Conservation (phyloP, 352 stramenopile genomes). For the Lagenidium giganteum region DNA sequence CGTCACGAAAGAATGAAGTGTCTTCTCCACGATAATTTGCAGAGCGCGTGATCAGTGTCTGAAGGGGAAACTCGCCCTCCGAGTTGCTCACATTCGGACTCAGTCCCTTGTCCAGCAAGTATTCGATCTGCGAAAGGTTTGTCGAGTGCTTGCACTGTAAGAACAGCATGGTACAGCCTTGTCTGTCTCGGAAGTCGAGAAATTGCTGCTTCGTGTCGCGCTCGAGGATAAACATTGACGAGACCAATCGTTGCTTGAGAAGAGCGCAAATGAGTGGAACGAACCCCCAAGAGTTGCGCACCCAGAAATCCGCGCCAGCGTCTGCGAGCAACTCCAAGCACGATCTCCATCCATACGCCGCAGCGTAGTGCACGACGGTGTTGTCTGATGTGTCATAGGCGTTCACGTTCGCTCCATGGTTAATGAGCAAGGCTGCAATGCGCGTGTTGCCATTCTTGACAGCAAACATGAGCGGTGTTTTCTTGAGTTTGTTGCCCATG, state of each 20-base stretch:
- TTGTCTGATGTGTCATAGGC: slow-evolving; percentile 74
- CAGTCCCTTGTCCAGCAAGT: slow-evolving; percentile 62
- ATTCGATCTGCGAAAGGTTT: slow-evolving; percentile 54
- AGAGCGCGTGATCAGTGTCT: slow-evolving; percentile 42
- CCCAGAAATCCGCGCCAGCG: slow-evolving; percentile 58
- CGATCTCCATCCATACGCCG: slow-evolving; percentile 70
- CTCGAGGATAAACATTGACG: slow-evolving; percentile 62
- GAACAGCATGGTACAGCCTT: slow-evolving; percentile 77
- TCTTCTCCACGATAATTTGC: slow-evolving; percentile 8
- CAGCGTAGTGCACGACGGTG: slow-evolving; percentile 69
- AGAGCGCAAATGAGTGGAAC: slow-evolving; percentile 64
- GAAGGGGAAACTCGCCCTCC: slow-evolving; percentile 53
- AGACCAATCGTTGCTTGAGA: slow-evolving; percentile 49
- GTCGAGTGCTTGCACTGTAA: slow-evolving; percentile 73
- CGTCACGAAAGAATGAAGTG: slow-evolving; percentile 33
- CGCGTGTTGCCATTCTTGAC: slow-evolving; percentile 69
- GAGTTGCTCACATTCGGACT: slow-evolving; percentile 65
- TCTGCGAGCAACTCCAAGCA: slow-evolving; percentile 51
- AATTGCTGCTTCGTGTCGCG: slow-evolving; percentile 49
- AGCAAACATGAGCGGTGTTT: slow-evolving; percentile 68
- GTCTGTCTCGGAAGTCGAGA: slow-evolving; percentile 66
- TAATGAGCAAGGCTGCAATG: slow-evolving; percentile 53
- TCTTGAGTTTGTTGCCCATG: slow-evolving; percentile 67
- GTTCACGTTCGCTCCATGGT: slow-evolving; percentile 68
- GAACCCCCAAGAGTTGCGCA: slow-evolving; percentile 71